Conservation (phyloP, 768 basidiomycete genomes). For the Agrocybe pediades region DNA sequence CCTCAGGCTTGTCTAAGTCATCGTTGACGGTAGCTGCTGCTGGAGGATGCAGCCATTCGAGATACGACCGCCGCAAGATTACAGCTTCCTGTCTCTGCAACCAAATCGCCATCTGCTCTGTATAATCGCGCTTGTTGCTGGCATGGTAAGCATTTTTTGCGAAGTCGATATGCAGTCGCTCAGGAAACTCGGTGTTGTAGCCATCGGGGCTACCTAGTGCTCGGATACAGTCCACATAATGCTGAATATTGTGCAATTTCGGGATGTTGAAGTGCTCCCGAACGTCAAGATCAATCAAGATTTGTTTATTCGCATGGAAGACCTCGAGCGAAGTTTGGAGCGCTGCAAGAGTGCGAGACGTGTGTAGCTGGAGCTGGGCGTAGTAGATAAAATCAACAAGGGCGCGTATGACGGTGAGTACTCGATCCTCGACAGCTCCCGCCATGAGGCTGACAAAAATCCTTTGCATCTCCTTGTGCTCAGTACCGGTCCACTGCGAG, state of each 20-base stretch:
- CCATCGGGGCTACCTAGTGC: conserved; percentile 29
- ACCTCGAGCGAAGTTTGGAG: conserved; percentile 22
- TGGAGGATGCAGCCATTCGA: conserved; percentile 26
- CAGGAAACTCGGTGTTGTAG: conserved; percentile 35
- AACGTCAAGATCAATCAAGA: conserved; percentile 27
- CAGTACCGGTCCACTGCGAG: conserved; percentile 44
- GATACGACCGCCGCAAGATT: conserved; percentile 18
- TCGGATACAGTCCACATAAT: conserved; percentile 31
- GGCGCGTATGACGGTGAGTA: conserved; percentile 22
- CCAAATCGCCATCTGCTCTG: conserved; percentile 41
- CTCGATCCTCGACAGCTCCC: conserved; percentile 18
- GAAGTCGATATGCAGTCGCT: conserved; percentile 45
- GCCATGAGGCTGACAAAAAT: conserved; percentile 34
- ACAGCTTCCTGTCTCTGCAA: conserved; percentile 37
- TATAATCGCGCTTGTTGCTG: conserved; percentile 28
- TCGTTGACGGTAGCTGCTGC: not conserved
- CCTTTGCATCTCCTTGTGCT: conserved; percentile 40
- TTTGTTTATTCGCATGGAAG: conserved; percentile 33
- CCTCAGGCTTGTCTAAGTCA: not conserved
- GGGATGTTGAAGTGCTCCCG: conserved; percentile 39
- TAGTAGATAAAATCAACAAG: conserved; percentile 40
- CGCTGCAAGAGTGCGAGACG: conserved; percentile 20
- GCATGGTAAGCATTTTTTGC: conserved; percentile 36
- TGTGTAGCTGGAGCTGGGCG: conserved; percentile 30
- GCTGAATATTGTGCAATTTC: conserved; percentile 35